Evolutionary conservation across 1,284 basidiomycete species (phyloP).

Genomic region (Tilletiopsis washingtonensis): DNA sequence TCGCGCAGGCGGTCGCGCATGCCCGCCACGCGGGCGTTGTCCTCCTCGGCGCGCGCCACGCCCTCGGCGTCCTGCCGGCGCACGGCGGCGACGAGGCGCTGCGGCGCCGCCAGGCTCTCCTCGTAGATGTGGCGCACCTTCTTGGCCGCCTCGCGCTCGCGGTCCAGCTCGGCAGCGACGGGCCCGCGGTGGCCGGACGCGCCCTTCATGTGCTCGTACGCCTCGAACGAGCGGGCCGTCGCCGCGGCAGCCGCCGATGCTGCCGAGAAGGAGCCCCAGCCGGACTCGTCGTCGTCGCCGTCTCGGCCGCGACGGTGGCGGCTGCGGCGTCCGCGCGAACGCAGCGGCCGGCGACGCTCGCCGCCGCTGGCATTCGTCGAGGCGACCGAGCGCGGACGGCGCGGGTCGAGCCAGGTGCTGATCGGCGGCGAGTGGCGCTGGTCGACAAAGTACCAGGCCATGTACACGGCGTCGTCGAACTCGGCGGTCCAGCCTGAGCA

Average conservation of each 20-base stretch:
- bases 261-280: not conserved
- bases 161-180: not conserved
- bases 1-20: not conserved
- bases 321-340: not conserved
- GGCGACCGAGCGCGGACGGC: not conserved
- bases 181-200: not conserved
- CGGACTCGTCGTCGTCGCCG: no score
- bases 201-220: not conserved
- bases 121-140: not conserved
- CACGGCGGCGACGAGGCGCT: not conserved
- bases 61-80: not conserved
- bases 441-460: not conserved
- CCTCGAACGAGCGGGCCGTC: not conserved
- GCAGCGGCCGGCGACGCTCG: no score
- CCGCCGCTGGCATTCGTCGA: not conserved
- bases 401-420: not conserved
- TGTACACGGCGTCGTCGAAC: not conserved
- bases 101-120: not conserved
- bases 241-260: not conserved
- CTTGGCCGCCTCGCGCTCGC: not conserved
- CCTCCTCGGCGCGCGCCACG: not conserved
- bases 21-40: not conserved
- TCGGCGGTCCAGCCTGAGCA: not conserved
- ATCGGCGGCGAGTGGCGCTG: not conserved
- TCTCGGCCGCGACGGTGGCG: not conserved